Base-by-base conservation (phyloP, 495 filamentous ascomycete genomes). In the Penicillium paxilli region DNA sequence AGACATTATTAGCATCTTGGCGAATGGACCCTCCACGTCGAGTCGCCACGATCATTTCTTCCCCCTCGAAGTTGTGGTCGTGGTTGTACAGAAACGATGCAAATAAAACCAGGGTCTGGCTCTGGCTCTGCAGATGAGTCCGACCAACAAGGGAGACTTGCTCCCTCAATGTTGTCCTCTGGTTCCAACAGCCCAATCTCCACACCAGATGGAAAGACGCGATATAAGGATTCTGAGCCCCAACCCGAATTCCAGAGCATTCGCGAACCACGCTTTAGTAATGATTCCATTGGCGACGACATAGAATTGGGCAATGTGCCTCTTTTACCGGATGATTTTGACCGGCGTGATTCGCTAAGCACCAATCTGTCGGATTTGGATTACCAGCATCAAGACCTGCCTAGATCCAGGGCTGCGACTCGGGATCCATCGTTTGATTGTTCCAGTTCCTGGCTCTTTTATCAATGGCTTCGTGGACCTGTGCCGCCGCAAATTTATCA, bases 401-500 rank as follows among this genome's bases (percentile, higher is more conserved):
- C 40, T 12, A 42, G 19, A 9, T 12, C 40, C 9, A 21, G 20
- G 8, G 21, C 9, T 8, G 14, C 20, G 23, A 24, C 26, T 26
- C 42, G 30, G 10, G 57, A 63, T 21, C 64, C 62, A 46, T 52
- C 58, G 49, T 68, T 71, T 49, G 68, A 67, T 21, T 70, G 65
- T 45, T 58, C 64, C 17, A 20, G 40, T 61, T 22, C 26, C 62
- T 1, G 64, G 65, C 14, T 64, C 72, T 26, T 45, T 25, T 16
- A 32, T 54, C 9, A 42, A 23, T 72, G 67, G 75, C 58, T 68
- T 14, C 61, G 67, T 19, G 89, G 89, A 0, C 89, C 89, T 0
- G 56, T 76, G 21, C 78, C 74, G 26, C 82, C 88, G 2, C 76
- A 72, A 28, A 73, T 76, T 47, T 83, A 82, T 64, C 79, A 73